Evolutionary conservation across 208 protist genomes (phyloP), one percentile per base, ranked within the genome.

Genomic region (Trypanosoma rangeli): DNA sequence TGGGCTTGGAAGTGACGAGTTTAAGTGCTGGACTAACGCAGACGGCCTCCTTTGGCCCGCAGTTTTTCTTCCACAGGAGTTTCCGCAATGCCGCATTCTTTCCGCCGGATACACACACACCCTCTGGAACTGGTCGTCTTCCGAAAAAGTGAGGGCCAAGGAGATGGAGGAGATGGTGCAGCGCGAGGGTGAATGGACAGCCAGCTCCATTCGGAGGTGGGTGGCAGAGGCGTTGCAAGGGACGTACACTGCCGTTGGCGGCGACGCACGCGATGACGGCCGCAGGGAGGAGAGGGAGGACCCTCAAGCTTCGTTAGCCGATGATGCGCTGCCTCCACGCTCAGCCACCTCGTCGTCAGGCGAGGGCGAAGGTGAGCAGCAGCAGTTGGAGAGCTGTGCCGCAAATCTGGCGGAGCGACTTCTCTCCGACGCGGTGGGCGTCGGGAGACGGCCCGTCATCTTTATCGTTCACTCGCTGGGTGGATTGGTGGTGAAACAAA

Each of bases 401-500:
- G 76, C 79, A 1, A 76, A 87, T 58, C 58, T 90, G 1, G 78
- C 81, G 37, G 72, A 74, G 33, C 81, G 85, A 18, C 53, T 90
- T 56, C 48, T 79, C 37, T 79, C 64, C 24, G 29, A 67, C 5
- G 55, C 64, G 18, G 81, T 90, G 2, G 81, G 79, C 28, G 68
- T 86, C 1, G 85, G 85, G 10, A 59, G 63, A 44, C 44, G 85
- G 22, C 86, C 86, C 18, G 73, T 92, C 9, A 73, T 92, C 4
- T 92, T 92, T 72, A 46, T 92, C 22, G 70, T 75, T 28, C 83
- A 92, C 63, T 92, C 86, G 0, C 83, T 92, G 73, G 86, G 86
- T 9, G 86, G 86, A 0, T 78, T 92, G 29, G 76, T 92, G 5
- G 52, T 84, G 10, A 92, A 92, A 61, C 69, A 80, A 55, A 85